A percentile compares a stretch with the other conserved stretches of the same genome.
Conservation (phyloP, 2,329 filamentous ascomycete genomes). For the Cladobotryum protrusum region DNA sequence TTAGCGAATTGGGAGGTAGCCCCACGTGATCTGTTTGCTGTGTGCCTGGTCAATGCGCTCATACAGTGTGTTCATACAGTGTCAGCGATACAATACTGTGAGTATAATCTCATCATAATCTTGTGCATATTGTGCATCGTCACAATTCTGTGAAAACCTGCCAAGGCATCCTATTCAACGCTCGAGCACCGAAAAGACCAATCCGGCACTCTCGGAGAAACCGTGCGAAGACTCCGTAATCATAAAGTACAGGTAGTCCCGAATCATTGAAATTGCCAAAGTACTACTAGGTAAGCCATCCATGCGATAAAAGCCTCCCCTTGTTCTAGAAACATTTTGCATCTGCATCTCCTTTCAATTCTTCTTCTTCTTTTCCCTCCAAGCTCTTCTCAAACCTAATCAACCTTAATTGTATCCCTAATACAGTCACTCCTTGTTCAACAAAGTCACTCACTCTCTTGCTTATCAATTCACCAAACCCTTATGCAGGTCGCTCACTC, state of each 20-base stretch:
- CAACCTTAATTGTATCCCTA: background rate
- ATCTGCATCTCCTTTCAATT: slow-evolving; percentile 1
- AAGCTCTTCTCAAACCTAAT: background rate
- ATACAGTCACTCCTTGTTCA: background rate
- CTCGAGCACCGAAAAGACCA: background rate
- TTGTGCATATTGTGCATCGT: too few species aligned
- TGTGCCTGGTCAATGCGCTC: background rate
- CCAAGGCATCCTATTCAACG: too few species aligned
- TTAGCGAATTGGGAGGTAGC: slow-evolving; percentile 20
- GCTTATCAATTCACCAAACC: background rate
- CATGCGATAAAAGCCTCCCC: slow-evolving; percentile 10
- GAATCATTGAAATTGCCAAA: slow-evolving; percentile 1
- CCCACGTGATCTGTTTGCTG: background rate
- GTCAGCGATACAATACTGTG: too few species aligned
- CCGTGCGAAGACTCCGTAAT: slow-evolving; percentile 9
- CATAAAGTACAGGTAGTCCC: background rate
- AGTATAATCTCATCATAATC: too few species aligned
- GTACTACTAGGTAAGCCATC: background rate
- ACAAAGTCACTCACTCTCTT: too few species aligned
- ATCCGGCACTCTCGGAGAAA: slow-evolving; percentile 12
- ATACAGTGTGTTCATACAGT: background rate
- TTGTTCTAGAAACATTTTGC: background rate
- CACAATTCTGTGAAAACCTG: too few species aligned
- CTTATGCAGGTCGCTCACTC: background rate
- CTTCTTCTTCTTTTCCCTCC: background rate